Conservation (phyloP, 2,329 filamentous ascomycete species). For the Botrytis hyacinthi region DNA sequence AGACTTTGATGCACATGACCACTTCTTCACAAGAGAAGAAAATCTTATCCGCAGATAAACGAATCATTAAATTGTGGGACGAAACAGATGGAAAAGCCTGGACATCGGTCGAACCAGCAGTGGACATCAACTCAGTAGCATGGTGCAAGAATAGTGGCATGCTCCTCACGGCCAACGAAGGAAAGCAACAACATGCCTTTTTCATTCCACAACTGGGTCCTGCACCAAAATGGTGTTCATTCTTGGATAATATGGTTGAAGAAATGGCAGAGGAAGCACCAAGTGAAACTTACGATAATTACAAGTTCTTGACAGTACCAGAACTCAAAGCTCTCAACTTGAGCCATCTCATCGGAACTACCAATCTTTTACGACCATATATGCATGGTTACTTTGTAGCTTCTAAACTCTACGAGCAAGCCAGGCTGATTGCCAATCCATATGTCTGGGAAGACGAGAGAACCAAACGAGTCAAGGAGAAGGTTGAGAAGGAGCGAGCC, state of each 20-base stretch:
- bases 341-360: conserved; percentile 85
- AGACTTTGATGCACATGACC: conserved; percentile 74
- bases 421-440: conserved; percentile 86
- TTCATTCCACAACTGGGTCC: conserved; percentile 92
- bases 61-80: conserved; percentile 97
- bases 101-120: conserved; percentile 92
- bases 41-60: conserved; percentile 87
- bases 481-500: conserved; percentile 95
- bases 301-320: conserved; percentile 91
- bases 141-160: conserved; percentile 93
- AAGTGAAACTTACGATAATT: conserved; percentile 93
- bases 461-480: conserved; percentile 86
- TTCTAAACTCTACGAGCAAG: conserved; percentile 93
- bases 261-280: conserved; percentile 88
- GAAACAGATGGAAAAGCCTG: conserved; percentile 78
- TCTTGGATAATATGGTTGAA: conserved; percentile 95
- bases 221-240: conserved; percentile 92
- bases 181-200: conserved; percentile 90
- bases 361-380: conserved; percentile 85
- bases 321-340: conserved; percentile 84
- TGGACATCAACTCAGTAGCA: conserved; percentile 91
- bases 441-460: conserved; percentile 92
- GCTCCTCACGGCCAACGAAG: conserved; percentile 95
- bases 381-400: conserved; percentile 99
- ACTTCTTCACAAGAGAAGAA: conserved; percentile 77